These are phyloP conservation scores for Phytophthora niederhauseri DNA, from an alignment of 352 stramenopile genomes.

Conservation along the genomic window DNA sequence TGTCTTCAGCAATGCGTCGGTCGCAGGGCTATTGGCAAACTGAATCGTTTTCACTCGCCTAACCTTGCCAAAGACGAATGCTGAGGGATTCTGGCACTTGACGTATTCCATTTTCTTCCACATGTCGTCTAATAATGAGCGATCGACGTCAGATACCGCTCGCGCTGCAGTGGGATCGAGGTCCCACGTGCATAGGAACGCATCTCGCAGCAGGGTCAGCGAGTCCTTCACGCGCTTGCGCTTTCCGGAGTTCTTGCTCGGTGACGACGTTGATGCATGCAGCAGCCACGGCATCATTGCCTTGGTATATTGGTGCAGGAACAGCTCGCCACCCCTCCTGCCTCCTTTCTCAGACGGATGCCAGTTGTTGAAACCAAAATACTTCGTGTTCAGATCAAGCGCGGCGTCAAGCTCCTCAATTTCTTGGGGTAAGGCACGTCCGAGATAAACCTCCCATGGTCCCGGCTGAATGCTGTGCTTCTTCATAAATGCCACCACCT, in stretches of 20 bases:
- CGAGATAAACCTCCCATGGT: slow-evolving; percentile 84
- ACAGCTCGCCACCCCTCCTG: slow-evolving; percentile 73
- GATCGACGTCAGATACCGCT: slow-evolving; percentile 80
- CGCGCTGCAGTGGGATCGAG: slow-evolving; percentile 67
- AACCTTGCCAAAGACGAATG: slow-evolving; percentile 78
- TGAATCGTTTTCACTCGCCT: slow-evolving; percentile 69
- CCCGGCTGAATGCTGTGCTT: slow-evolving; percentile 72
- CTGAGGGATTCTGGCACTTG: slow-evolving; percentile 68
- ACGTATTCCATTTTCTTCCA: slow-evolving; percentile 84
- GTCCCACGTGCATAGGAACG: slow-evolving; percentile 87
- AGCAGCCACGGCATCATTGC: slow-evolving; percentile 77
- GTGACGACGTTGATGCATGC: slow-evolving; percentile 58
- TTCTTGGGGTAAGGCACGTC: slow-evolving; percentile 64
- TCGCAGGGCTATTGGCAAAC: slow-evolving; percentile 66
- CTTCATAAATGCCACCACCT: slow-evolving; percentile 86
- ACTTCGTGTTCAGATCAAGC: slow-evolving; percentile 74
- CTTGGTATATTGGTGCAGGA: slow-evolving; percentile 86
- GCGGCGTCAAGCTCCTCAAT: slow-evolving; percentile 73
- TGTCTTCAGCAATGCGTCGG: slow-evolving; percentile 58
- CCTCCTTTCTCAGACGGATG: slow-evolving; percentile 73
- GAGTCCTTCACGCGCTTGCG: slow-evolving; percentile 62
- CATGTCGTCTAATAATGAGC: slow-evolving; percentile 78
- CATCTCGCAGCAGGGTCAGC: slow-evolving; percentile 69
- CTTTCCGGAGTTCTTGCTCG: slow-evolving; percentile 54
- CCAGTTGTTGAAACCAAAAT: slow-evolving; percentile 82